Evolutionary conservation across 1,284 basidiomycete species (phyloP).

Genomic region (Phellinidium pouzarii): DNA sequence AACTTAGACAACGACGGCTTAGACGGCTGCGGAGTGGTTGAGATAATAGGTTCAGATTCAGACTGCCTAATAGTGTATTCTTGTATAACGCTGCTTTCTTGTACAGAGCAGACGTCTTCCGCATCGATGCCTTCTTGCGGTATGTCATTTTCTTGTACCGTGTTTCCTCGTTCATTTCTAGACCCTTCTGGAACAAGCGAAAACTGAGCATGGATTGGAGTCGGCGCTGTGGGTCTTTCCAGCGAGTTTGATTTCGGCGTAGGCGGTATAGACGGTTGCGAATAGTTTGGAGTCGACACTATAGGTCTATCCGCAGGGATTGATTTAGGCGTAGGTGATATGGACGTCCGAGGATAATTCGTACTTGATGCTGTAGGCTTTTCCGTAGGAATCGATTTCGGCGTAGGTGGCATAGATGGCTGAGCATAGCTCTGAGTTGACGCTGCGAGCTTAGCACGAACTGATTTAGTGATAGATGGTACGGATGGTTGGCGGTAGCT

Average conservation of each 20-base stretch:
- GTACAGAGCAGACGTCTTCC: background rate
- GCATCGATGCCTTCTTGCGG: background rate
- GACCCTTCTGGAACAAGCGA: background rate
- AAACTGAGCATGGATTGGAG: background rate
- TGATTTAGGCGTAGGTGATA: too few relatives aligned
- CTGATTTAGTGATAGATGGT: too few relatives aligned
- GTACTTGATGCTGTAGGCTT: background rate
- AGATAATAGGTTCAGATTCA: background rate
- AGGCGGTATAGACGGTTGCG: background rate
- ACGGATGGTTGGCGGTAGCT: too few relatives aligned
- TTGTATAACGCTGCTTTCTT: background rate
- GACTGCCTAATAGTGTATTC: background rate
- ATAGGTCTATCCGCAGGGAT: too few relatives aligned
- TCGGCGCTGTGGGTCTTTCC: constrained; percentile 2
- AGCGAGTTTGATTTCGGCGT: background rate
- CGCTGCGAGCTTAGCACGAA: too few relatives aligned
- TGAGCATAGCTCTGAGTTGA: too few relatives aligned
- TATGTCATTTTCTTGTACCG: background rate
- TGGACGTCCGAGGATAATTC: background rate
- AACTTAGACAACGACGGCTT: constrained; percentile 55
- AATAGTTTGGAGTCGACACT: too few relatives aligned
- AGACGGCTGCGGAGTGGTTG: constrained; percentile 21
- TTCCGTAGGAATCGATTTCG: background rate
- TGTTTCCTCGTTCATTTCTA: background rate
- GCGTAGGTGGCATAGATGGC: background rate